Conservation (phyloP, 1,284 basidiomycete species). For the Pseudozyma tsukubaensis region DNA sequence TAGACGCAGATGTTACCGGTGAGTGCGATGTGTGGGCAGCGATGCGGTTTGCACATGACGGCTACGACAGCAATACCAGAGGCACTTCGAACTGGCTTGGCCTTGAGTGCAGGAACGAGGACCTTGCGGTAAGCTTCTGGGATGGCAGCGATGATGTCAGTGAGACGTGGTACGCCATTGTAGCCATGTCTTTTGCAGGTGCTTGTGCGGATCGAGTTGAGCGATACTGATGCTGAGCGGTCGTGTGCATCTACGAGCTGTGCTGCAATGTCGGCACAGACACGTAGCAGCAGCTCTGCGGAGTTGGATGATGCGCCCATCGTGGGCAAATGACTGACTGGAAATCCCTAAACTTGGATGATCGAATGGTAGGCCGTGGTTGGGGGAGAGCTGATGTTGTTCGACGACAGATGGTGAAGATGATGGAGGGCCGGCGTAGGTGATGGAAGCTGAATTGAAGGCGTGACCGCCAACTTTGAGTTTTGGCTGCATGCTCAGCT, state of each 20-base stretch:
- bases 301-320: conserved; percentile 71
- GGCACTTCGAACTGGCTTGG: conserved; percentile 95
- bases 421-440: neutral
- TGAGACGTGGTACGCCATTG: conserved; percentile 87
- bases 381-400: neutral
- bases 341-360: neutral
- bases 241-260: conserved; percentile 92
- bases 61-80: conserved; percentile 98
- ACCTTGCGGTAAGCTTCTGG: conserved; percentile 96
- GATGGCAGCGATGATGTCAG: conserved; percentile 98
- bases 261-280: conserved; percentile 92
- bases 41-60: conserved; percentile 99
- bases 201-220: conserved; percentile 87
- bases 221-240: conserved; percentile 74
- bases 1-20: conserved; percentile 99
- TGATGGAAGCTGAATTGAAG: neutral
- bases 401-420: neutral
- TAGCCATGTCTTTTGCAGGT: conserved; percentile 90
- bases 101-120: conserved; percentile 87
- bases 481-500: neutral
- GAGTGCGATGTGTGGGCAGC: conserved; percentile 99
- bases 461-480: neutral
- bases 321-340: conserved; percentile 3
- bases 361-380: neutral
- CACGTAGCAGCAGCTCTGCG: conserved; percentile 87